Conservation (phyloP, 2,329 filamentous ascomycete species). For the Phyllosticta citriasiana region DNA sequence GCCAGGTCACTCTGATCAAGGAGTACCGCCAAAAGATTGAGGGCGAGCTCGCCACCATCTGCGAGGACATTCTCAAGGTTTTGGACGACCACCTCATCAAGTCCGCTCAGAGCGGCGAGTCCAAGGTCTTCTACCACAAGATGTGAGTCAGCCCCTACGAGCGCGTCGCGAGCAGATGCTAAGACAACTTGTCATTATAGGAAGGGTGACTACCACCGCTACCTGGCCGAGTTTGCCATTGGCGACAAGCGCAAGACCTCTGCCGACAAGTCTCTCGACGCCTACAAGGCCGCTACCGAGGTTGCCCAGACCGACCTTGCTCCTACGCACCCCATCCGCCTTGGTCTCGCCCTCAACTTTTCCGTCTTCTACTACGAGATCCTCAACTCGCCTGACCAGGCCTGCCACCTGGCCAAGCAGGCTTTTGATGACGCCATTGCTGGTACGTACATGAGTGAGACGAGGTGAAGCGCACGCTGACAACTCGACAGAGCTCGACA, state of each 20-base stretch:
- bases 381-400: conserved; percentile 94
- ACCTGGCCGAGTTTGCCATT: conserved; percentile 92
- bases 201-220: conserved; percentile 99
- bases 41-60: conserved; percentile 92
- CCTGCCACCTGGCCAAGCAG: conserved; percentile 94
- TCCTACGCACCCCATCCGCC: conserved; percentile 85
- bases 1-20: conserved; percentile 85
- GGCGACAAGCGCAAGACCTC: conserved; percentile 93
- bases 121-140: conserved; percentile 99
- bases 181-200: conserved; percentile 38
- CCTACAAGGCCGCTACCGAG: conserved; percentile 91
- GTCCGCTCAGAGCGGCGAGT: conserved; percentile 89
- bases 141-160: conserved; percentile 52
- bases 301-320: conserved; percentile 82
- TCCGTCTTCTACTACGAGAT: conserved; percentile 99
- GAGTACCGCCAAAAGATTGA: conserved; percentile 99
- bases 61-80: conserved; percentile 92
- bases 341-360: conserved; percentile 89
- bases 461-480: background rate
- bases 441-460: background rate
- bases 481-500: conserved; percentile 65
- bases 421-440: conserved; percentile 88
- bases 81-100: conserved; percentile 90
- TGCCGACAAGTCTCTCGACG: conserved; percentile 88
- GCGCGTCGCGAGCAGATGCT: background rate